Conservation (phyloP, 768 basidiomycete species). For the Pisolithus orientalis region DNA sequence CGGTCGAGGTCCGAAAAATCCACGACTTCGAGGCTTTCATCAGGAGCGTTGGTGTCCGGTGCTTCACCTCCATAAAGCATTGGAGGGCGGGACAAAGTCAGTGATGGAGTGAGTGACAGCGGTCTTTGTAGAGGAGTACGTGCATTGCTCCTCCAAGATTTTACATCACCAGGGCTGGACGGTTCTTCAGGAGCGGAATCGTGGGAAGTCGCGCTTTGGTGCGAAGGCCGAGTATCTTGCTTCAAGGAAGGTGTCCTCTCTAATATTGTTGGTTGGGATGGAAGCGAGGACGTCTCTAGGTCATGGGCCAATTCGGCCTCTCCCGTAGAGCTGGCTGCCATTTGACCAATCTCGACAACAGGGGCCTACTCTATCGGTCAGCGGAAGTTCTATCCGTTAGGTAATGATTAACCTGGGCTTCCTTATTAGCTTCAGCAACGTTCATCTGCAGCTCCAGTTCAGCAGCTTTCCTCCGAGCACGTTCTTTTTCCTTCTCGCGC, state of each 20-base stretch:
- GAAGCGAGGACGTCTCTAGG: conserved; percentile 4
- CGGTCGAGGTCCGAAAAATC: conserved; percentile 75
- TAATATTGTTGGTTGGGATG: conserved; percentile 9
- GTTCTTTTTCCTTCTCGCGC: conserved; percentile 71
- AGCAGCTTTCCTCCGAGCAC: conserved; percentile 73
- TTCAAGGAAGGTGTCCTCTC: conserved; percentile 32
- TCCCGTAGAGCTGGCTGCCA: conserved; percentile 32
- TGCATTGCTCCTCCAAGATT: conserved; percentile 64
- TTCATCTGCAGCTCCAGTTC: conserved; percentile 69
- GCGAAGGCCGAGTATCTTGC: conserved; percentile 20
- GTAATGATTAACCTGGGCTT: conserved; percentile 14
- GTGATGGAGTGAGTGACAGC: conserved; percentile 23
- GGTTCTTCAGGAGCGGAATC: conserved; percentile 16
- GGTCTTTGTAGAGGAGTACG: conserved; percentile 17
- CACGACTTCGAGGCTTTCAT: conserved; percentile 69
- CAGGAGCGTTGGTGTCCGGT: conserved; percentile 36
- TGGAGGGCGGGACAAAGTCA: conserved; percentile 23
- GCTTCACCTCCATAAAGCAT: conserved; percentile 30
- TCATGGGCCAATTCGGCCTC: conserved; percentile 3
- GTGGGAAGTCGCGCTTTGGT: conserved; percentile 4
- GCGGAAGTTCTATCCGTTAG: conserved; percentile 10
- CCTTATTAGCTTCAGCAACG: conserved; percentile 13
- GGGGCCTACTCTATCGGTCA: conserved; percentile 23
- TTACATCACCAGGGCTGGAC: conserved; percentile 32
- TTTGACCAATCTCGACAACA: conserved; percentile 42